Conservation (phyloP, 108 stramenopile genomes). For the Chaetoceros muelleri region DNA sequence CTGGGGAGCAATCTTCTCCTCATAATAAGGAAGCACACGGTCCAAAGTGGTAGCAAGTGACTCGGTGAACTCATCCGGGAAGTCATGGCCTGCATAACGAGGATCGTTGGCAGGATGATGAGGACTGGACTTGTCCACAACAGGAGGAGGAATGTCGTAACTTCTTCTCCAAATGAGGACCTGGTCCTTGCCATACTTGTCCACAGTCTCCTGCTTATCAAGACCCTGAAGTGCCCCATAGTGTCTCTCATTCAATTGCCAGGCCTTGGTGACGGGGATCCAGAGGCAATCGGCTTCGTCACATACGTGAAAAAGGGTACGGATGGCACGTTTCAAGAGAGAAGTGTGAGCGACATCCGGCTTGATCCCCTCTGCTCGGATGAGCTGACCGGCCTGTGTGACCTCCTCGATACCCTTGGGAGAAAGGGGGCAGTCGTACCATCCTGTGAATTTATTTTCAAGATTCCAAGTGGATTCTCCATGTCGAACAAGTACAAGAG, state of each 20-base stretch:
- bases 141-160: slow-evolving; percentile 15
- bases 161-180: slow-evolving; percentile 19
- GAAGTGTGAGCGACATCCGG: slow-evolving; percentile 83
- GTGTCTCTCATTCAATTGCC: slow-evolving; percentile 34
- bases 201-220: slow-evolving; percentile 12
- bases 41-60: slow-evolving; percentile 79
- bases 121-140: slow-evolving; percentile 29
- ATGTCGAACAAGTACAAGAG: slow-evolving; percentile 82
- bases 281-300: slow-evolving; percentile 79
- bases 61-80: slow-evolving; percentile 70
- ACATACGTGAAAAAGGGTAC: slow-evolving; percentile 75
- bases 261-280: slow-evolving; percentile 55
- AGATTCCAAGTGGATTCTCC: slow-evolving; percentile 96
- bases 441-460: slow-evolving; percentile 96
- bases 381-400: slow-evolving; percentile 57
- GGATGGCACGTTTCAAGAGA: slow-evolving; percentile 76
- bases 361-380: slow-evolving; percentile 50
- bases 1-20: slow-evolving; percentile 59
- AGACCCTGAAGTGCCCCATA: slow-evolving; percentile 37
- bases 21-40: slow-evolving; percentile 79
- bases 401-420: slow-evolving; percentile 90
- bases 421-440: slow-evolving; percentile 90
- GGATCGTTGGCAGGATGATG: slow-evolving; percentile 83
- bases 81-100: slow-evolving; percentile 45
- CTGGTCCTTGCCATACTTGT: slow-evolving; percentile 14